phyloP scores from a whole-genome alignment of 805 yeast species.

The Suhomyces kilbournensis region DNA sequence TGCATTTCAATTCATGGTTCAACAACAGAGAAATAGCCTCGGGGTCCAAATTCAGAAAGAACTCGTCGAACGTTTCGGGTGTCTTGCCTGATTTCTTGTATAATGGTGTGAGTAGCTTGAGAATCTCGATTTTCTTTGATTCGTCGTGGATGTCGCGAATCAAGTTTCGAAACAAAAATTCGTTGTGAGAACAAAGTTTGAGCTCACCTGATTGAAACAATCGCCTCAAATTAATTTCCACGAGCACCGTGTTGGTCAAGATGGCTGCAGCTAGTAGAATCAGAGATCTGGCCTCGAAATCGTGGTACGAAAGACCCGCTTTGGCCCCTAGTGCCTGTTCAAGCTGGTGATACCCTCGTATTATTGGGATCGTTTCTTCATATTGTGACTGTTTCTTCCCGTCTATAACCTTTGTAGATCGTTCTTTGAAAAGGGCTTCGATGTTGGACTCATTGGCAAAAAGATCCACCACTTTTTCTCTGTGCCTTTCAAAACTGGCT shows the following conservation, averaged over 20 bases:
- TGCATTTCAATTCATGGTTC: constrained; percentile 6
- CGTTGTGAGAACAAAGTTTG: not conserved
- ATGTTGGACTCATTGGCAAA: constrained; percentile 9
- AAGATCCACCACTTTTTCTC: constrained; percentile 8
- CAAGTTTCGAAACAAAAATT: constrained; percentile 16
- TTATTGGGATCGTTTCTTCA: no score
- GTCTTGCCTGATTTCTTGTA: constrained; percentile 8
- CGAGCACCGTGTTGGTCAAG: constrained; percentile 24
- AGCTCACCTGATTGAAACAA: constrained; percentile 10
- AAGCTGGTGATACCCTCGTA: not conserved
- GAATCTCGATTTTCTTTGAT: constrained; percentile 15
- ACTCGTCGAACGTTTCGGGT: constrained; percentile 13
- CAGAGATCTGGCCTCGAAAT: constrained; percentile 20
- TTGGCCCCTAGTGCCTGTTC: not conserved
- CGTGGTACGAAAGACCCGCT: constrained; percentile 7
- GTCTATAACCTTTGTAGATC: no score
- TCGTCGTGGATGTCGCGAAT: constrained; percentile 16
- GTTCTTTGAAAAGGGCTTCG: constrained; percentile 9
- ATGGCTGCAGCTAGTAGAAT: constrained; percentile 20
- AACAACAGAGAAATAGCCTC: constrained; percentile 9
- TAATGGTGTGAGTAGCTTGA: constrained; percentile 11
- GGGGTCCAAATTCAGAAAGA: constrained; percentile 13
- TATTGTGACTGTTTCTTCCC: no score
- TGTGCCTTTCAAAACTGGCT: constrained; percentile 11
- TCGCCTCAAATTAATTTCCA: constrained; percentile 27